These are phyloP conservation scores for Vitis amurensis DNA, from an alignment of 164 flowering plant genomes.

Conservation along the genomic window DNA sequence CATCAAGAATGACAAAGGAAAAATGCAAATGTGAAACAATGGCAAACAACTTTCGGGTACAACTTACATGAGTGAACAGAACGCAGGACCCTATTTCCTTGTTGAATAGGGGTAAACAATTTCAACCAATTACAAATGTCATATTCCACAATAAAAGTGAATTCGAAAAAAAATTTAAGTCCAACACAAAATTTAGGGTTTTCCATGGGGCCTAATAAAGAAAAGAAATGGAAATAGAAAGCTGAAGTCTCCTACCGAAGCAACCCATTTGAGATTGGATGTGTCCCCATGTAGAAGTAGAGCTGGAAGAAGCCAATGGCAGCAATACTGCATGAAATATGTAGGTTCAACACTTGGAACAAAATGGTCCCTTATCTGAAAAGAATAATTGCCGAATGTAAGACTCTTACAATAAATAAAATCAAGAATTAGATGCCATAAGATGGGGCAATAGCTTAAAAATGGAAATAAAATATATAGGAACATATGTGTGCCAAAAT, in stretches of 20 bases:
- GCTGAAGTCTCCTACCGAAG: conserved; percentile 44
- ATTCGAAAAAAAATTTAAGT: not conserved
- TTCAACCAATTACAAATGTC: not conserved
- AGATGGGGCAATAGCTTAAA: no score
- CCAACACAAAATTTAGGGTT: not conserved
- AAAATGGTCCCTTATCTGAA: conserved; percentile 79
- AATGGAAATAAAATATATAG: no score
- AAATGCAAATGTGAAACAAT: not conserved
- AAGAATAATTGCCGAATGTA: conserved; percentile 1
- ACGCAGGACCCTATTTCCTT: not conserved
- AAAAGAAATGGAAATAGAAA: conserved; percentile 1
- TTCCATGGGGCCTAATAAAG: not conserved
- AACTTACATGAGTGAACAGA: not conserved
- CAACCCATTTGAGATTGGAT: conserved; percentile 58
- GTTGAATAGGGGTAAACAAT: not conserved
- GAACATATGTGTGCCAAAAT: no score
- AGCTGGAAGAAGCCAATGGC: conserved; percentile 96
- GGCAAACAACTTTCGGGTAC: not conserved
- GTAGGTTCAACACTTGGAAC: conserved; percentile 56
- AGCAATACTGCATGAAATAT: conserved; percentile 75
- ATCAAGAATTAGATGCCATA: not conserved
- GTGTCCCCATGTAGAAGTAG: conserved; percentile 54
- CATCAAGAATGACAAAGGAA: not conserved
- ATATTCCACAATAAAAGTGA: not conserved
- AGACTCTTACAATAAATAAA: not conserved